Base-by-base conservation (phyloP, 2,329 filamentous ascomycete genomes). In the Gnomoniopsis smithogilvyi region DNA sequence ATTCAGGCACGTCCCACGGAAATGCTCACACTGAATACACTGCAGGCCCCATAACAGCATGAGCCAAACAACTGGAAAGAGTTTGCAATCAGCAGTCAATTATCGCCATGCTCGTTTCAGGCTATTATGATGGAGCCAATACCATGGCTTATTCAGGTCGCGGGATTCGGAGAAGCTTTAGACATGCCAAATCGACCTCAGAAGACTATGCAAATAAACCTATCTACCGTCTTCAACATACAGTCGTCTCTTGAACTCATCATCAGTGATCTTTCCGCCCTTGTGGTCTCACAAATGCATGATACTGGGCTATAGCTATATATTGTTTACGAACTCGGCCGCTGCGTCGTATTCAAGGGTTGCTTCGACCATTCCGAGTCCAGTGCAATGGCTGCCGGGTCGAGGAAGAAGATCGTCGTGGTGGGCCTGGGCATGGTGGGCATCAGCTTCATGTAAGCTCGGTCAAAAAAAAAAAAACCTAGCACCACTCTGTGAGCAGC, bases 391-490 rank as follows among this genome's bases (percentile, higher is more conserved):
- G 62, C 68, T 3, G 63, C 50, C 46, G 64, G 58, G 12, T 61
- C 75, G 61, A 77, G 84, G 62, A 91, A 90, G 72, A 86, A 81
- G 68, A 76, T 96, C 38, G 91, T 96, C 2, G 86, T 96, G 41
- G 91, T 96, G 43, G 92, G 92, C 11, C 74, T 96, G 74, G 92
- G 92, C 2, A 97, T 97, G 93, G 92, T 96, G 48, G 91, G 89
- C 43, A 89, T 95, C 65, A 87, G 90, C 46, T 94, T 96, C 71
- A 91, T 96, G 90, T 94, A 76, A 80, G 88, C 79, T 11, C 33
- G 11, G 17, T 3, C 11, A 6, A 26, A 8, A 22, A n/a, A 21
- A 12, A 8, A 38, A 15, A 8, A 38, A 38, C 3, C 38, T 15
- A 6, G 3, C 38, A 15, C 38, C 12, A 15, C 12, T 6, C 12